These are phyloP conservation scores for Grammothele lineata DNA, from an alignment of 768 basidiomycete genomes.

Conservation along the genomic window DNA sequence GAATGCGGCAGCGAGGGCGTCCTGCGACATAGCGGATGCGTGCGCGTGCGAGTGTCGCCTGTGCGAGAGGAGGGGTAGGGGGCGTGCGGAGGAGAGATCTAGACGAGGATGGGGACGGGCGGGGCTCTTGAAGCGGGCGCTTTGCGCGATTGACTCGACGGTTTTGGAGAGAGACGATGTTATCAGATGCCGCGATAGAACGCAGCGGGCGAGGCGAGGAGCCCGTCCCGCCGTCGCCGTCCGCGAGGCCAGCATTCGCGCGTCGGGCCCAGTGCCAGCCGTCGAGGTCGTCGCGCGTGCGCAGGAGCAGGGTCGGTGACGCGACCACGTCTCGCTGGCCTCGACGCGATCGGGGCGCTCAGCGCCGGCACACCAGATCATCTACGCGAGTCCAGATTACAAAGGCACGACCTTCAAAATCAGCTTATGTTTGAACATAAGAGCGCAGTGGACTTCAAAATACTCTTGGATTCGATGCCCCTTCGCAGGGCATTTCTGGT, in stretches of 20 bases:
- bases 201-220: constrained; percentile 7
- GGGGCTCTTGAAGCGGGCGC: constrained; percentile 11
- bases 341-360: too few species aligned
- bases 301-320: too few species aligned
- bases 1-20: constrained; percentile 37
- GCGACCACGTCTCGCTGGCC: too few species aligned
- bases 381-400: too few species aligned
- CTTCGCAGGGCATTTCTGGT: constrained; percentile 6
- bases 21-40: constrained; percentile 26
- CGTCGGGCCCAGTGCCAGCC: too few species aligned
- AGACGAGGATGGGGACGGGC: not conserved
- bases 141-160: constrained; percentile 22
- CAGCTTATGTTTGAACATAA: too few species aligned
- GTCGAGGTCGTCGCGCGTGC: too few species aligned
- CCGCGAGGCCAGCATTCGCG: too few species aligned
- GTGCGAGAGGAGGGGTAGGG: not conserved
- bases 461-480: not conserved
- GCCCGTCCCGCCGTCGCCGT: constrained; percentile 10
- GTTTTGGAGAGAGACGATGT: constrained; percentile 15
- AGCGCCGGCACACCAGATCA: too few species aligned
- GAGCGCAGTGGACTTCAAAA: too few species aligned
- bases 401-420: too few species aligned
- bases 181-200: constrained; percentile 24
- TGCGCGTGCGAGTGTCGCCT: not conserved
- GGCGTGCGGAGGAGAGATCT: not conserved